These are phyloP conservation scores for Penicillium fuscoglaucum DNA, from an alignment of 2,329 filamentous ascomycete genomes.

Conservation along the genomic window DNA sequence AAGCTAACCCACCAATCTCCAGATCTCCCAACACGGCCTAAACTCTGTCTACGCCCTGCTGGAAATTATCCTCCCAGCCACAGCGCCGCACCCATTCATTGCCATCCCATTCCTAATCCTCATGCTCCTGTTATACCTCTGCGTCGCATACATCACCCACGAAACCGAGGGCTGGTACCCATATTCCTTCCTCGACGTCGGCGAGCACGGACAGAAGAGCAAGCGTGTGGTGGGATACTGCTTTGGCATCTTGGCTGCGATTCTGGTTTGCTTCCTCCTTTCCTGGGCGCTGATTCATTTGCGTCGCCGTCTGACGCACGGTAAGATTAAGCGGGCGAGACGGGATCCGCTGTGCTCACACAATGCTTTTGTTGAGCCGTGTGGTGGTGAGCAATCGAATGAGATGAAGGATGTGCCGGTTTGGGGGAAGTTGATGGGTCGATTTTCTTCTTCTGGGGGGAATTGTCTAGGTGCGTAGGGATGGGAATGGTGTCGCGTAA, in stretches of 20 bases:
- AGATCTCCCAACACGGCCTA: conserved; percentile 71
- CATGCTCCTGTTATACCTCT: conserved; percentile 71
- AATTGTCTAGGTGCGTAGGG: not conserved
- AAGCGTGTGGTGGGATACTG: conserved; percentile 65
- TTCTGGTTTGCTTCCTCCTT: conserved; percentile 55
- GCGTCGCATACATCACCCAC: conserved; percentile 70
- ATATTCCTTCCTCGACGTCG: conserved; percentile 74
- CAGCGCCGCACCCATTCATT: conserved; percentile 61
- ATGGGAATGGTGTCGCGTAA: not conserved
- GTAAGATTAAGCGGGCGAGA: conserved; percentile 26
- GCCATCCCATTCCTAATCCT: conserved; percentile 68
- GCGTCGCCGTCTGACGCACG: conserved; percentile 49
- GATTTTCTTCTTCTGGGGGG: not conserved
- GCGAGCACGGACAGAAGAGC: conserved; percentile 45
- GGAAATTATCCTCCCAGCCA: conserved; percentile 70
- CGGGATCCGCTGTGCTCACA: conserved; percentile 16
- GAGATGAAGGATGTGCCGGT: conserved; percentile 14
- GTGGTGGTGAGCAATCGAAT: not conserved
- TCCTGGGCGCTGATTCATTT: conserved; percentile 56
- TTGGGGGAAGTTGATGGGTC: not conserved
- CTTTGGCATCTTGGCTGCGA: conserved; percentile 57
- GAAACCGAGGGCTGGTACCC: conserved; percentile 71
- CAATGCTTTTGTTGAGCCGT: not conserved
- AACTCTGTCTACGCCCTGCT: conserved; percentile 74
- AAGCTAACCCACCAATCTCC: not conserved